phyloP scores from a whole-genome alignment of 495 filamentous ascomycete genomes.

The Aspergillus asperescens region DNA sequence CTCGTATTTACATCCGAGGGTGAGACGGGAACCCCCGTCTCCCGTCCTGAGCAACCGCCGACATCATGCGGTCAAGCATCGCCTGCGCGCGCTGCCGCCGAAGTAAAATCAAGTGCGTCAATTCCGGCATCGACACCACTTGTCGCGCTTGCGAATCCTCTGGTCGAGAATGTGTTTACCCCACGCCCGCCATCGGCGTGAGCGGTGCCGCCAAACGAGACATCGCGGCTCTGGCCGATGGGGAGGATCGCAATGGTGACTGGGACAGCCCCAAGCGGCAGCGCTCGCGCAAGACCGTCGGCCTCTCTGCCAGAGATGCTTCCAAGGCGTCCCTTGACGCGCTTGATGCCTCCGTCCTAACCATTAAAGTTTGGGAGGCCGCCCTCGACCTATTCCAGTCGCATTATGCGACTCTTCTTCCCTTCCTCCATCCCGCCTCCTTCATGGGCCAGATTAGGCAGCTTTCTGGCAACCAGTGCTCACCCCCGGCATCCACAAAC shows the following conservation, averaged over 20 bases:
- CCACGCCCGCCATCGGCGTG: conserved; percentile 54
- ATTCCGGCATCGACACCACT: conserved; percentile 64
- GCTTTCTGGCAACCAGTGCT: conserved; percentile 21
- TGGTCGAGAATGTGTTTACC: conserved; percentile 73
- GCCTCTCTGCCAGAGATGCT: conserved; percentile 29
- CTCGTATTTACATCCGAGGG: background rate
- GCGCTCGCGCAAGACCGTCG: conserved; percentile 47
- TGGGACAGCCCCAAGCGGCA: conserved; percentile 57
- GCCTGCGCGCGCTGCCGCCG: conserved; percentile 73
- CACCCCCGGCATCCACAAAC: conserved; percentile 19
- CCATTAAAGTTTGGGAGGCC: conserved; percentile 62
- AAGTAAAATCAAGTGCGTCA: conserved; percentile 82
- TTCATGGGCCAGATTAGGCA: conserved; percentile 57
- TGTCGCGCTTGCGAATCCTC: conserved; percentile 75
- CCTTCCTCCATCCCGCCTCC: conserved; percentile 75
- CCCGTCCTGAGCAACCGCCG: conserved; percentile 12
- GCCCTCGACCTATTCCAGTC: conserved; percentile 76
- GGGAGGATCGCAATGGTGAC: conserved; percentile 54
- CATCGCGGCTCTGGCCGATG: conserved; percentile 42
- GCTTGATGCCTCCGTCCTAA: conserved; percentile 52
- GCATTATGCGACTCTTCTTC: conserved; percentile 75
- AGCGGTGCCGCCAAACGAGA: conserved; percentile 54
- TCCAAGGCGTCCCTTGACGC: conserved; percentile 35
- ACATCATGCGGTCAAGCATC: conserved; percentile 67
- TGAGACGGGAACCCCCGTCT: conserved; percentile 24